phyloP scores from a whole-genome alignment of 1,284 basidiomycete species.

The Blastosporella zonata region DNA sequence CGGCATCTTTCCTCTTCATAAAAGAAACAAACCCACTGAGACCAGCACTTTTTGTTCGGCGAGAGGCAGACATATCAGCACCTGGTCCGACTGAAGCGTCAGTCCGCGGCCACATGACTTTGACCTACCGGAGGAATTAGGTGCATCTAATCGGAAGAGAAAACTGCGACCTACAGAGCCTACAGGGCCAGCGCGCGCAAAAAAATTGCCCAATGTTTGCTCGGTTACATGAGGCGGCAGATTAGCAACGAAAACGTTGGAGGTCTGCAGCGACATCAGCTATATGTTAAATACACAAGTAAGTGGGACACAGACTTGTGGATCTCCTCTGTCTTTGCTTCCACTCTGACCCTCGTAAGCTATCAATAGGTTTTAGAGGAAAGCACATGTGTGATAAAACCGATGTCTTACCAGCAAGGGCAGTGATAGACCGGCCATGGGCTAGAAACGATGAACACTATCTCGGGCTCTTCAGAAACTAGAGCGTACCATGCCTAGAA shows the following conservation, averaged over 20 bases:
- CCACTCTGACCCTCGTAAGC: constrained; percentile 87
- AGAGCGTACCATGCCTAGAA: constrained; percentile 60
- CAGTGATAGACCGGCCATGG: constrained; percentile 73
- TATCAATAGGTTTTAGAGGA: constrained; percentile 22
- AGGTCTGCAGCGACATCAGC: constrained; percentile 54
- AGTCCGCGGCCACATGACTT: constrained; percentile 93
- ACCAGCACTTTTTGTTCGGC: constrained; percentile 66
- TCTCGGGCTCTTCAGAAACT: constrained; percentile 2
- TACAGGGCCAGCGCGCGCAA: constrained; percentile 70
- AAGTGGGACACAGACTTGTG: constrained; percentile 45
- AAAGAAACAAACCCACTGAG: constrained; percentile 95
- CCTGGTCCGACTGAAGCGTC: constrained; percentile 65
- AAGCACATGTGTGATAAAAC: background rate
- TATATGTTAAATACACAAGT: background rate
- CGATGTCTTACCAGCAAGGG: constrained; percentile 70
- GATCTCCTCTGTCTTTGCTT: constrained; percentile 84
- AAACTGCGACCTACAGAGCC: constrained; percentile 47
- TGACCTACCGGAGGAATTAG: constrained; percentile 50
- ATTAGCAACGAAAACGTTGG: constrained; percentile 93
- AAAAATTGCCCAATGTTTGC: constrained; percentile 81
- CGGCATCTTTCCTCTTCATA: constrained; percentile 91
- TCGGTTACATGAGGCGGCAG: constrained; percentile 85
- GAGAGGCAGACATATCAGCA: constrained; percentile 67
- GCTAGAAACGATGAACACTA: constrained; percentile 27
- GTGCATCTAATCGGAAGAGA: constrained; percentile 4